These are phyloP conservation scores for Eucalyptus marginata DNA, from an alignment of 345 rosid genomes.

Conservation along the genomic window DNA sequence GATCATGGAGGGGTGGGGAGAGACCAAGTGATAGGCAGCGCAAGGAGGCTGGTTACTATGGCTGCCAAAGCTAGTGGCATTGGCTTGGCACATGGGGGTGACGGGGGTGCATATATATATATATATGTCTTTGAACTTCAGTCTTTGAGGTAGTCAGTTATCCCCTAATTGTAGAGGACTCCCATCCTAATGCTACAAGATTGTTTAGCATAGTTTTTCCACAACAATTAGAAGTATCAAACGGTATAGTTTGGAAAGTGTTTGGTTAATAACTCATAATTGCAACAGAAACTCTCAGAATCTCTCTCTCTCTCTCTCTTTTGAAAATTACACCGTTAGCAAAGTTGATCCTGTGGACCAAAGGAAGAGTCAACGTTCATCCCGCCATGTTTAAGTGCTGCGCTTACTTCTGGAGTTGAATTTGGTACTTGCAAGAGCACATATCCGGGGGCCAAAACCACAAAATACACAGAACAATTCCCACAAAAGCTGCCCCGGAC, in stretches of 20 bases:
- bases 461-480: neutral
- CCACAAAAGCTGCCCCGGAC: neutral
- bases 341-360: neutral
- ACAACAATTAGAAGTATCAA: too few relatives aligned
- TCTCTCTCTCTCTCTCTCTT: neutral
- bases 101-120: too few relatives aligned
- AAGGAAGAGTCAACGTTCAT: neutral
- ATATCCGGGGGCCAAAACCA: neutral
- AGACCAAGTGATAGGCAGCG: neutral
- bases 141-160: rapidly evolving
- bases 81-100: neutral
- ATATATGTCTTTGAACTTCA: rapidly evolving
- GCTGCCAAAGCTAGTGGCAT: neutral
- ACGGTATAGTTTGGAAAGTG: neutral
- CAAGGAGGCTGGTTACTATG: neutral
- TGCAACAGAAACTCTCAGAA: neutral
- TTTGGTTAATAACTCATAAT: neutral
- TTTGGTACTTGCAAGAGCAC: neutral
- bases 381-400: neutral
- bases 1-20: neutral
- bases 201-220: too few relatives aligned
- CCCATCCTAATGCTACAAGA: too few relatives aligned
- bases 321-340: neutral
- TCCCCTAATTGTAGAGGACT: neutral
- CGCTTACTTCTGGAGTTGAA: neutral